A percentile compares a stretch with the other conserved stretches of the same genome.
These are phyloP conservation scores for Pholiota adiposa DNA, from an alignment of 1,284 basidiomycete species.

Conservation along the genomic window DNA sequence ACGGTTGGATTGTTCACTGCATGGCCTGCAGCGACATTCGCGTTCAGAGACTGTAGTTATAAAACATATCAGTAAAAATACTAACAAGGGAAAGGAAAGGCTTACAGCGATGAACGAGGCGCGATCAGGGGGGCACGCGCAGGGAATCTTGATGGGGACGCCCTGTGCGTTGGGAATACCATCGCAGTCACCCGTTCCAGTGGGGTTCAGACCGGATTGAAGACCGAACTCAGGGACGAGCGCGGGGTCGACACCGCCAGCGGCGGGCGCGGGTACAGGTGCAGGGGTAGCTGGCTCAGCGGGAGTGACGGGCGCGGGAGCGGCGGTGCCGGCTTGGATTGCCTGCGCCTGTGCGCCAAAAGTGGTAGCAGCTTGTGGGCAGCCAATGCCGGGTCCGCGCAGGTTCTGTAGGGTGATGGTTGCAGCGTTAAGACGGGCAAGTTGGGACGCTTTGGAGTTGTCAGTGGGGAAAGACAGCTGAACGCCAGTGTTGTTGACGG, in stretches of 20 bases:
- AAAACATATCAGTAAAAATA: neutral
- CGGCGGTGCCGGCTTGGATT: too few relatives aligned
- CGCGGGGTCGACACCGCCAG: conserved; percentile 51
- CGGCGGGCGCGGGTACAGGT: too few relatives aligned
- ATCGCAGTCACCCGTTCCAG: conserved; percentile 55
- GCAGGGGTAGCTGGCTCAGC: too few relatives aligned
- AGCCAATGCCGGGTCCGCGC: conserved; percentile 53
- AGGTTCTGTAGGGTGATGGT: conserved; percentile 58
- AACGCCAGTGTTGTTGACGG: conserved; percentile 62
- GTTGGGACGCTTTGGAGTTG: conserved; percentile 52
- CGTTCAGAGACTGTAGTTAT: conserved; percentile 50
- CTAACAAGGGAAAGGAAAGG: neutral
- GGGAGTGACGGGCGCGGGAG: too few relatives aligned
- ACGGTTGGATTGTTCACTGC: conserved; percentile 64
- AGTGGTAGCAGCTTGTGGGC: conserved; percentile 56
- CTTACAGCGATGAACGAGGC: conserved; percentile 53
- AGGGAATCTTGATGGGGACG: conserved; percentile 58
- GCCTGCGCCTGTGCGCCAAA: conserved; percentile 51
- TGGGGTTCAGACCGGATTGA: conserved; percentile 45
- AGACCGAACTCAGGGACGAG: conserved; percentile 61
- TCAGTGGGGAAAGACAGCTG: conserved; percentile 62
- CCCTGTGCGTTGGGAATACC: conserved; percentile 55
- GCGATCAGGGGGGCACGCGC: conserved; percentile 63
- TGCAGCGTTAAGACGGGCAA: conserved; percentile 54
- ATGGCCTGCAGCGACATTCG: conserved; percentile 61